These are phyloP conservation scores for Xylaria flabelliformis DNA, from an alignment of 495 filamentous ascomycete species.

Conservation along the genomic window DNA sequence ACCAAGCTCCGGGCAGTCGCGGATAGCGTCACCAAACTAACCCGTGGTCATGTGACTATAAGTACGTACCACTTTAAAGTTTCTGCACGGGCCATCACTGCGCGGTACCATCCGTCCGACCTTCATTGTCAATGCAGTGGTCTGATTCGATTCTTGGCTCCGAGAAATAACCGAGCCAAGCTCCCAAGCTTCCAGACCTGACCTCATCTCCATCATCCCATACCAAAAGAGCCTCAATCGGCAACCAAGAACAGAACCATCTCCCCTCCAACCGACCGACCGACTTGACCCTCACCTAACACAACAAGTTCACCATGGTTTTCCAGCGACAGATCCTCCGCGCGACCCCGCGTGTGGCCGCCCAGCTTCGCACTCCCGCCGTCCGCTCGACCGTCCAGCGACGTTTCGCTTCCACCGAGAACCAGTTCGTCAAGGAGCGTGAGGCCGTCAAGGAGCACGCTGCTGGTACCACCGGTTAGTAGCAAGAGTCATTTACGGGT, in stretches of 20 bases:
- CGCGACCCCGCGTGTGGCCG: slow-evolving; percentile 62
- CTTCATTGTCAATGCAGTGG: slow-evolving; percentile 6
- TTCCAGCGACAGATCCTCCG: slow-evolving; percentile 66
- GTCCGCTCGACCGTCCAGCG: slow-evolving; percentile 68
- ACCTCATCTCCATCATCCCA: slow-evolving; percentile 39
- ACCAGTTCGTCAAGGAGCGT: slow-evolving; percentile 87
- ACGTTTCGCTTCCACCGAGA: slow-evolving; percentile 78
- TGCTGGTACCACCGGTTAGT: slow-evolving; percentile 75
- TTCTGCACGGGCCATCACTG: slow-evolving; percentile 18
- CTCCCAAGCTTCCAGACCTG: slow-evolving; percentile 39
- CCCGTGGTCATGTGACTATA: slow-evolving; percentile 40
- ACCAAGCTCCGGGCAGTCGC: slow-evolving; percentile 31
- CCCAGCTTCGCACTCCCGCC: slow-evolving; percentile 60
- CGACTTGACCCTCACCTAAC: background rate
- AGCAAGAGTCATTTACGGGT: background rate
- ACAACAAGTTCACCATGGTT: slow-evolving; percentile 59
- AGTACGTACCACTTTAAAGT: background rate
- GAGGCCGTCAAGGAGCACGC: slow-evolving; percentile 86
- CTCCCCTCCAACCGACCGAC: slow-evolving; percentile 32
- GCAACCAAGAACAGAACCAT: slow-evolving; percentile 32
- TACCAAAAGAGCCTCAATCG: slow-evolving; percentile 32
- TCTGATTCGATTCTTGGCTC: slow-evolving; percentile 28
- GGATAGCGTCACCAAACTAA: slow-evolving; percentile 40
- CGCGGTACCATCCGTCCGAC: background rate
- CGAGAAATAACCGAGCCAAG: slow-evolving; percentile 40